Base-by-base conservation (phyloP, 768 basidiomycete species). In the Phaeotremella skinneri region DNA sequence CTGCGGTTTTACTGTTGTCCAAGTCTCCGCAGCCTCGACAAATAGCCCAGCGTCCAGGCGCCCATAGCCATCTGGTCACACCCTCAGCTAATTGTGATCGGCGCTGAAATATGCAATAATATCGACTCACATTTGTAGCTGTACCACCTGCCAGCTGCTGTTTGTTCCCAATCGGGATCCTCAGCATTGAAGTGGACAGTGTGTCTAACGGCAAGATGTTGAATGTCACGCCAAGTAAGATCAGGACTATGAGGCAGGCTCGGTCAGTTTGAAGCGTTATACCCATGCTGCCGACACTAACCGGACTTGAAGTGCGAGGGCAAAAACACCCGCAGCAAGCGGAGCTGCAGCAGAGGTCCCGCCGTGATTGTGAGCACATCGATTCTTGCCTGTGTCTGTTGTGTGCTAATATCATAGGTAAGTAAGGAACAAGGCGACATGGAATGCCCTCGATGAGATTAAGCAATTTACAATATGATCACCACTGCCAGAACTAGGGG, bases 291-390 rank as follows among this genome's bases (percentile, higher is more conserved):
- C 14, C 48, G 41, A 27, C 23, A 73, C 82, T 56, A 68, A 91
- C 91, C 93, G 83, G 58, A 84, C 89, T 79, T 91, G 82, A 16
- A 99, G 80, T 4, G 91, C 91, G 11, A 99, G 83, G 21, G 92
- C 89, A 72, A 94, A 87, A 37, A 97, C 89, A 26, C 91, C 96
- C 14, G 87, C 92, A 25, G 91, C 96, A 64, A 98, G 90, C 5
- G 96, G 96, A 5, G 96, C 96, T 3, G 96, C 96, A 23, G 96
- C 96, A 16, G 94, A 97, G 1, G 96, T 99, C 16, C 96, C 96
- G 23, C 96, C 96, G 70, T 99, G 96, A 0, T 79, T 82, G 39
- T 80, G 81, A 1, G 92, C 83, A 76, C 96, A 99, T 50, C 83
- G 80, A 63, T 88, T 84, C 74, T 88, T 83, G 7, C 93, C 93